These are phyloP conservation scores for Brassica balearica DNA, from an alignment of 441 rosid species.

Conservation along the genomic window DNA sequence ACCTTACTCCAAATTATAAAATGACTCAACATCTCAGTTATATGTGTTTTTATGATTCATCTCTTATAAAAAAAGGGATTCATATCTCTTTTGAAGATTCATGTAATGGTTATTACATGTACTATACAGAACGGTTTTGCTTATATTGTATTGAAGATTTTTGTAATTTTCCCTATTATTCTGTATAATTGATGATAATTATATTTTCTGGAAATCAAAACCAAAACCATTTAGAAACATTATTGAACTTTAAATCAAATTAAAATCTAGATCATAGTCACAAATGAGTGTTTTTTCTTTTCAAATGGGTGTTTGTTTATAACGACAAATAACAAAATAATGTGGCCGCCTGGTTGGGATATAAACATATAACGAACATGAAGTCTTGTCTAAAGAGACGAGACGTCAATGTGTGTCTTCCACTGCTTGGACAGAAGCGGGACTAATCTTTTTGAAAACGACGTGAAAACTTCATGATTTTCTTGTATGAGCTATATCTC, in stretches of 20 bases:
- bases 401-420: conserved; percentile 43
- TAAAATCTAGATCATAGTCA: background rate
- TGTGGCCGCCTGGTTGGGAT: conserved; percentile 38
- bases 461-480: conserved; percentile 6
- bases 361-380: conserved; percentile 38
- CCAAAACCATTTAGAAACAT: too few relatives aligned
- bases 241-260: background rate
- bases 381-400: conserved; percentile 35
- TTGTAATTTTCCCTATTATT: too few relatives aligned
- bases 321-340: conserved; percentile 23
- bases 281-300: background rate
- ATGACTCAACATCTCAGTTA: too few relatives aligned
- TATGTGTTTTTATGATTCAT: too few relatives aligned
- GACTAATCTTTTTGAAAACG: conserved; percentile 36
- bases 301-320: background rate
- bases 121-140: too few relatives aligned
- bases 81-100: too few relatives aligned
- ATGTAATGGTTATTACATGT: too few relatives aligned
- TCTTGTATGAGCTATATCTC: background rate
- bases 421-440: conserved; percentile 30
- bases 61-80: too few relatives aligned
- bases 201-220: too few relatives aligned
- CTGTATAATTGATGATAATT: too few relatives aligned
- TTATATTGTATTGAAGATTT: too few relatives aligned
- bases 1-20: too few relatives aligned